Percentiles rank a stretch among this genome's conserved stretches.
Evolutionary conservation across 768 basidiomycete genomes (phyloP).

Genomic region (Lactarius indigo): DNA sequence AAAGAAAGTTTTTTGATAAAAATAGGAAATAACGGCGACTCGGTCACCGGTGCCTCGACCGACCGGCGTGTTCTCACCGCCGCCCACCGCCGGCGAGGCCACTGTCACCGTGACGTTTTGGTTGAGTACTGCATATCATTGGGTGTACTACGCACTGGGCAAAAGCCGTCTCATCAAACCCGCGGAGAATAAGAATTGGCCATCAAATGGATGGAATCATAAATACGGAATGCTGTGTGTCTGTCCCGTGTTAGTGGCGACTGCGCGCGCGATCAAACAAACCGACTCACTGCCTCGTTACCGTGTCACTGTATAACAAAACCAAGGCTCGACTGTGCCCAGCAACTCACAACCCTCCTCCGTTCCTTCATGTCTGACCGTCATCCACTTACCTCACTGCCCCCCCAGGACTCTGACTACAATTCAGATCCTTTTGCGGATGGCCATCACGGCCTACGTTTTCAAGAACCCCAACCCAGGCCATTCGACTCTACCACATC

Average conservation of each 20-base stretch:
- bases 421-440: constrained; percentile 72
- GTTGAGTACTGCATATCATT: background rate
- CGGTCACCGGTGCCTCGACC: background rate
- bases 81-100: background rate
- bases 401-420: constrained; percentile 39
- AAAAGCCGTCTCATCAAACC: background rate
- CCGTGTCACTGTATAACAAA: constrained; percentile 20
- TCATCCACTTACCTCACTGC: constrained; percentile 30
- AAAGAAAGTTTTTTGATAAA: background rate
- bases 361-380: constrained; percentile 29
- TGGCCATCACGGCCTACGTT: constrained; percentile 57
- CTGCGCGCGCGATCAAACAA: constrained; percentile 8
- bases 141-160: no score
- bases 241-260: background rate
- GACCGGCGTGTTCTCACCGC: background rate
- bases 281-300: constrained; percentile 26
- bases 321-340: background rate
- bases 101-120: background rate
- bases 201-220: background rate
- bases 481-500: constrained; percentile 58
- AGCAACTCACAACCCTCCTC: background rate
- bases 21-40: background rate
- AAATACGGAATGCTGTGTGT: background rate
- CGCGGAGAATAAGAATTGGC: background rate
- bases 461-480: constrained; percentile 53